phyloP scores from a whole-genome alignment of 176 grass and related monocot genomes.

The Triticum dicoccoides region DNA sequence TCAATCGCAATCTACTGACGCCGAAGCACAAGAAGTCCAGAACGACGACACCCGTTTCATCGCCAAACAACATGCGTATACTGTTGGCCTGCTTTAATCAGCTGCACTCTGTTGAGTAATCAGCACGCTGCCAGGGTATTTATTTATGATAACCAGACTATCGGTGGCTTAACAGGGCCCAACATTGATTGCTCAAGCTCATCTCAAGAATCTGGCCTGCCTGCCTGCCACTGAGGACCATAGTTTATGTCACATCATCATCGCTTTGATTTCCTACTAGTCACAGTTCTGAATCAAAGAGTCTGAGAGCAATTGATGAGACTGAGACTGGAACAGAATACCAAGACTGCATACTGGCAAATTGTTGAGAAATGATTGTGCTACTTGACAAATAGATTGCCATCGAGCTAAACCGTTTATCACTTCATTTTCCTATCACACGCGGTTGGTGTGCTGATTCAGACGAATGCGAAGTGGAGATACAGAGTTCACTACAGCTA shows the following conservation, averaged over 20 bases:
- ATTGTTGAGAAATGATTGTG: background rate
- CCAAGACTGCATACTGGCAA: background rate
- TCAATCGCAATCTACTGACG: no score
- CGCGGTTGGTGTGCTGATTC: background rate
- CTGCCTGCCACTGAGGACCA: background rate
- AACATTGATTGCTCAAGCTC: background rate
- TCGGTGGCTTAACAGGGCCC: background rate
- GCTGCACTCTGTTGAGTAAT: background rate
- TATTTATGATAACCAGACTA: background rate
- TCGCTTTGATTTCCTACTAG: background rate
- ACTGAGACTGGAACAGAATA: background rate
- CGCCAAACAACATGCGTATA: no score
- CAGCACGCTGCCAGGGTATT: background rate
- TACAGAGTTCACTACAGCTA: conserved; percentile 14
- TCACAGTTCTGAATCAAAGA: background rate
- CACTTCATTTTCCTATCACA: background rate
- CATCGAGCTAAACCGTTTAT: conserved; percentile 17
- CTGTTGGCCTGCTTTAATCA: background rate
- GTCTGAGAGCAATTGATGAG: background rate
- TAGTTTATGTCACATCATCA: background rate
- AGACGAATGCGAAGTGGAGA: background rate
- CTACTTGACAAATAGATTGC: conserved; percentile 1
- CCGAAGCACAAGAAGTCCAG: no score
- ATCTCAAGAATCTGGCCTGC: background rate
- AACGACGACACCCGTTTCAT: background rate